Base-by-base conservation (phyloP, 495 filamentous ascomycete species). In the Penicillium verhagenii region DNA sequence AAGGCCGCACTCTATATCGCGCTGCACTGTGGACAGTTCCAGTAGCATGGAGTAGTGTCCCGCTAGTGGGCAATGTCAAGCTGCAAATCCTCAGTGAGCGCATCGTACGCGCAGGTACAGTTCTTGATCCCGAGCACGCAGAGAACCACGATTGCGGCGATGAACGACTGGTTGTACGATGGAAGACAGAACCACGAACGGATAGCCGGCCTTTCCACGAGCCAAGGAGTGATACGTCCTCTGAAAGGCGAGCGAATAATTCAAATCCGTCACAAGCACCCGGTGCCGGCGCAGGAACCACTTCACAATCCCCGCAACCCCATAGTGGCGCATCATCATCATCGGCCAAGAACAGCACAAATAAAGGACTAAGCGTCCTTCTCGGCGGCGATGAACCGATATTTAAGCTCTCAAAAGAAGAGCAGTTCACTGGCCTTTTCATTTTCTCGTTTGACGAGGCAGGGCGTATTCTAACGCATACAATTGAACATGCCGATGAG, bases 1-100 rank as follows among this genome's bases (percentile, higher is more conserved):
- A 89, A 6, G 94, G 94, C 39, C 83, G 90, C 26, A 88, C 96
- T 13, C 85, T 90, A 26, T 98, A 98, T 69, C 87, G 87, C 38
- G 92, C 94, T 18, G 94, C 94, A 2, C 77, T 98, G 14, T 97
- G 92, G 92, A 96, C 94, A 2, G 86, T 91, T 1, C 94, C 94
- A 0, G 83, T 98, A 21, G 95, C 92, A 16, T 98, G 94, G 94
- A 92, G 95, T 60, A 85, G 88, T 33, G 78, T 98, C 0, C 94
- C 94, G 9, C 78, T 96, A 0, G 79, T 97, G 21, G 91, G 92
- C 31, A 95, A 96, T 63, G 89, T 96, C 4, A 85, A 85, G 57
- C 81, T 98, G 2, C 83, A 89, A 48, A 95, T 98, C 25, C 71
- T 94, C 1, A 90, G 86, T 6, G 93, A 96, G 75, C 84, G 92